phyloP scores from a whole-genome alignment of 441 rosid genomes.

The Metrosideros polymorpha region DNA sequence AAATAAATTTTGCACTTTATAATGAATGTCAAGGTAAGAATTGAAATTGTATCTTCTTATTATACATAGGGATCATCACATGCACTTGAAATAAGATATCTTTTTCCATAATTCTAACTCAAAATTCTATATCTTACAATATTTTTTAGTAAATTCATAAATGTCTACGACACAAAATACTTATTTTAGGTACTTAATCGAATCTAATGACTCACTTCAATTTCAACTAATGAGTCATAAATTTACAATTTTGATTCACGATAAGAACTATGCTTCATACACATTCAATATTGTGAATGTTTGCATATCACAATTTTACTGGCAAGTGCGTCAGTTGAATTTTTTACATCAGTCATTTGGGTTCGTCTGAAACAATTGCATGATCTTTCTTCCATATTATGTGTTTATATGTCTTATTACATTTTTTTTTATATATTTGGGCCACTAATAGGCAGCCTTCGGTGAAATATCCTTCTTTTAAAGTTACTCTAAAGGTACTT shows the following conservation, averaged over 20 bases:
- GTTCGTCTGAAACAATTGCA: background rate
- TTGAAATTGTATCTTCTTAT: too few relatives aligned
- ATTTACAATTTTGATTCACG: background rate
- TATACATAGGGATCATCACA: too few relatives aligned
- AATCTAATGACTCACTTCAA: background rate
- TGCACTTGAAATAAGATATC: background rate
- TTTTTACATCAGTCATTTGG: background rate
- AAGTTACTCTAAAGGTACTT: background rate
- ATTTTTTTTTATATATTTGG: background rate
- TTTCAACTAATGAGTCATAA: accelerated
- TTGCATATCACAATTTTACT: background rate
- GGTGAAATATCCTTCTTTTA: background rate
- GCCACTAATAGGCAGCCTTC: background rate
- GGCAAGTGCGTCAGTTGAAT: background rate
- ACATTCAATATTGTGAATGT: background rate
- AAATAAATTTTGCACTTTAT: background rate
- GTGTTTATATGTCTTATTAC: background rate
- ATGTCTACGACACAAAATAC: background rate
- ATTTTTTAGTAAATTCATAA: background rate
- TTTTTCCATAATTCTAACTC: background rate
- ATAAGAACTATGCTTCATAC: accelerated
- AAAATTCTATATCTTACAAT: background rate
- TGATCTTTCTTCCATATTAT: background rate
- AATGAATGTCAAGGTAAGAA: too few relatives aligned
- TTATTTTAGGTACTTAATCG: background rate